Evolutionary conservation across 169 alveolate genomes (phyloP).

Genomic region (Eimeria maxima): DNA sequence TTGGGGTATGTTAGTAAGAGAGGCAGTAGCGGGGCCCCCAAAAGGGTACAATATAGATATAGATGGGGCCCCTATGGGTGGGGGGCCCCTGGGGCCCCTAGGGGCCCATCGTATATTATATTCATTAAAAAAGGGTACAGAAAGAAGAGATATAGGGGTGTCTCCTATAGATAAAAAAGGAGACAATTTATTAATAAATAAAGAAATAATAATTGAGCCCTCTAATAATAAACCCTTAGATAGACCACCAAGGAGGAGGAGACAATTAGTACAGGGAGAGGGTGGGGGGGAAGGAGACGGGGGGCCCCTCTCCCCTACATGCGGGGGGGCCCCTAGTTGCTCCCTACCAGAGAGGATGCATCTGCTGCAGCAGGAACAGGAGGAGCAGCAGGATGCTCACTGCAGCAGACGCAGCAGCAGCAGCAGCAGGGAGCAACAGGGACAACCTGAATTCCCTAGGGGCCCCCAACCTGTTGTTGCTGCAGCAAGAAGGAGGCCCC

Average conservation of each 20-base stretch:
- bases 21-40: not conserved
- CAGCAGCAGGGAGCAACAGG: not conserved
- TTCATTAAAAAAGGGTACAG: not conserved
- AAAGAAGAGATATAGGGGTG: not conserved
- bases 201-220: not conserved
- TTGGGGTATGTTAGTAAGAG: constrained; percentile 3
- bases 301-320: not conserved
- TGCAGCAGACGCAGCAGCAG: constrained; percentile 36
- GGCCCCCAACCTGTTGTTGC: constrained; percentile 11
- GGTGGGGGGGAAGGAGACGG: too few relatives aligned
- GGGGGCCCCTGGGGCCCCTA: too few relatives aligned
- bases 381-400: not conserved
- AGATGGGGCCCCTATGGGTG: too few relatives aligned
- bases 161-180: not conserved
- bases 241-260: not conserved
- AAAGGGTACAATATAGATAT: too few relatives aligned
- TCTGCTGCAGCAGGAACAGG: not conserved
- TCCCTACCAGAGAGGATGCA: not conserved
- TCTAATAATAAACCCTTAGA: not conserved
- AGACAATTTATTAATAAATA: not conserved
- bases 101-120: too few relatives aligned
- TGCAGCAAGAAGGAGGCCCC: constrained; percentile 9
- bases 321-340: constrained; percentile 35
- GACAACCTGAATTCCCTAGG: constrained; percentile 13
- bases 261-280: too few relatives aligned